Evolutionary conservation across 2,329 filamentous ascomycete species (phyloP), one percentile per base, ranked within the genome.

Genomic region (Fusarium poae): DNA sequence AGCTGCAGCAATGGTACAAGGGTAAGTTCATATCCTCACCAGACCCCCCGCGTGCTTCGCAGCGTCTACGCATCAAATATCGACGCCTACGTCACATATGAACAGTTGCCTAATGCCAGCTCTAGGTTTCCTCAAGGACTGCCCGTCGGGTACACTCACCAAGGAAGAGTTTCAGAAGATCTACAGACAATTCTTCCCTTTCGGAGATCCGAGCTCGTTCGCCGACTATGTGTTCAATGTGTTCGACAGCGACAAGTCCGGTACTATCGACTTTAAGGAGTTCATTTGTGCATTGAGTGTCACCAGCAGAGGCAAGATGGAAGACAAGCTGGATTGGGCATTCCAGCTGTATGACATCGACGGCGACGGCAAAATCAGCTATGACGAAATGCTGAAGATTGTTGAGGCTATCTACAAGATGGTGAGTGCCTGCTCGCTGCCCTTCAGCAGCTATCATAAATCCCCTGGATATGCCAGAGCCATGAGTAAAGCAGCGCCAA

Each of bases 381-480:
- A 98, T 80, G 93, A 98, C 57, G 96, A 99, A 85, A 99, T 99
- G 96, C 85, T 99, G 72, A 91, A 94, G 74, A 99, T 99, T 78
- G 96, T 99, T 58, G 95, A 98, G 83, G 96, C 96, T 57, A 99
- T 99, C 78, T 99, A 99, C 87, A 99, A 98, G 82, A 99, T 99
- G 96, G 96, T 98, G 80, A 62, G 77, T 53, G 13, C 12, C 32
- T 15, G 21, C 21, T 32, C 40, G n/a, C 29, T 34, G 16, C 40
- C 40, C 29, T 27, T 16, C 13, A 21, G 18, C 21, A 29, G 11
- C 18, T 8, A 32, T 18, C 40, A 20, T 29, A 29, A 21, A 18
- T 29, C 15, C 23, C 35, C 30, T 9, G 12, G 30, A n/a, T n/a
- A 35, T 12, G 7, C 9, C 9, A 8, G 21, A n/a, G 25, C 16